A percentile compares a stretch with the other conserved stretches of the same genome.
Conservation (phyloP, 768 basidiomycete genomes). For the Cubamyces lactineus region DNA sequence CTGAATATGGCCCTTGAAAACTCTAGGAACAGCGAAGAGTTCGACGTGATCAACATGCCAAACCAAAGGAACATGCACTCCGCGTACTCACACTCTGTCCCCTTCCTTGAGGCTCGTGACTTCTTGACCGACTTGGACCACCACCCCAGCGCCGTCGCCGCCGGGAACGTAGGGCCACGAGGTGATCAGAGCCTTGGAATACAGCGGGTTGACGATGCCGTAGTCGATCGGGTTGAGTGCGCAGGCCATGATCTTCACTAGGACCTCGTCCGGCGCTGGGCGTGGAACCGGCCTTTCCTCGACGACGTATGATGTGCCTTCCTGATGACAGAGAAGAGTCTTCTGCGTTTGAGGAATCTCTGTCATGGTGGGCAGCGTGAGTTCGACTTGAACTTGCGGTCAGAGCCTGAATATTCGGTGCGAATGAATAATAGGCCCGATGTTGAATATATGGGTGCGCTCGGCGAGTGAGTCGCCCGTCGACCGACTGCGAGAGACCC, state of each 20-base stretch:
- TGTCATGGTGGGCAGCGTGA: neutral
- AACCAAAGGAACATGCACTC: too few relatives aligned
- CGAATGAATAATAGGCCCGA: too few relatives aligned
- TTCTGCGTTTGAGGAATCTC: constrained; percentile 8
- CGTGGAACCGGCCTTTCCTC: neutral
- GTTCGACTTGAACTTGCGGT: too few relatives aligned
- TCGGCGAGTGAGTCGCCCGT: too few relatives aligned
- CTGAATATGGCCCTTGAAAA: too few relatives aligned
- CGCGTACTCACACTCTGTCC: constrained; percentile 38
- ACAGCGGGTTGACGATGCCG: constrained; percentile 27
- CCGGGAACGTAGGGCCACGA: constrained; percentile 44
- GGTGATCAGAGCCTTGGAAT: constrained; percentile 31
- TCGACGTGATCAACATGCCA: neutral
- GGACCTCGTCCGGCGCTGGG: constrained; percentile 33
- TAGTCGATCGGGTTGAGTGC: constrained; percentile 40
- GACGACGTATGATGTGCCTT: constrained; percentile 7
- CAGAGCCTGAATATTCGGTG: too few relatives aligned
- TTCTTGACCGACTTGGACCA: constrained; percentile 42
- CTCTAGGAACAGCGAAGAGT: neutral
- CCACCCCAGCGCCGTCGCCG: constrained; percentile 42
- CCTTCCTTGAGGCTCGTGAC: constrained; percentile 44
- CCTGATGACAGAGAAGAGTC: constrained; percentile 12
- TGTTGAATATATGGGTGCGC: too few relatives aligned
- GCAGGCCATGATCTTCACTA: constrained; percentile 34
- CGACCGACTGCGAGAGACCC: too few relatives aligned